phyloP scores from a whole-genome alignment of 2,329 filamentous ascomycete genomes.

The Botrytis porri region DNA sequence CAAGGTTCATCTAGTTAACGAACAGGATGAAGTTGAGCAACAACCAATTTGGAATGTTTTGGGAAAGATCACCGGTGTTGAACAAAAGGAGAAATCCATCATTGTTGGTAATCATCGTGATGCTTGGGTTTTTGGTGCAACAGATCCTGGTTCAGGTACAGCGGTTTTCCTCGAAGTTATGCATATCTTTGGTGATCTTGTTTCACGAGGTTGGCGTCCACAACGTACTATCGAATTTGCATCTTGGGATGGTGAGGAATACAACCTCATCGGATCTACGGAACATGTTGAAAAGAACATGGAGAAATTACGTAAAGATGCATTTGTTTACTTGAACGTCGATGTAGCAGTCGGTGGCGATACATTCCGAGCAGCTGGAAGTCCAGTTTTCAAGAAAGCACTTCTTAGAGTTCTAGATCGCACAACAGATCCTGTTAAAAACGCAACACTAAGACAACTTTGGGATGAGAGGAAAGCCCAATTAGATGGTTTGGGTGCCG shows the following conservation, averaged over 20 bases:
- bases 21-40: constrained; percentile 78
- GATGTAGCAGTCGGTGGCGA: constrained; percentile 76
- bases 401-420: constrained; percentile 72
- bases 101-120: constrained; percentile 93
- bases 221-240: constrained; percentile 95
- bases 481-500: constrained; percentile 68
- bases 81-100: constrained; percentile 78
- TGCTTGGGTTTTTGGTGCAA: constrained; percentile 84
- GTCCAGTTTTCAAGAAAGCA: constrained; percentile 72
- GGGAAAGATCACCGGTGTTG: constrained; percentile 77
- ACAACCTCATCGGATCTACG: constrained; percentile 90
- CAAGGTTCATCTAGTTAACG: constrained; percentile 75
- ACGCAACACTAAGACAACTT: constrained; percentile 68
- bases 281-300: constrained; percentile 89
- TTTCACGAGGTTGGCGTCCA: constrained; percentile 78
- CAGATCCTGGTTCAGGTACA: constrained; percentile 82
- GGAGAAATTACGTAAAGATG: constrained; percentile 68
- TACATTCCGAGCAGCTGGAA: constrained; percentile 74
- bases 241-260: constrained; percentile 92
- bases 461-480: constrained; percentile 66
- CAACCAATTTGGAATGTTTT: constrained; percentile 93
- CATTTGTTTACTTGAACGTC: constrained; percentile 86
- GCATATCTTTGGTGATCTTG: constrained; percentile 77
- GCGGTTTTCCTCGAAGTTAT: constrained; percentile 89
- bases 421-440: constrained; percentile 67